These are phyloP conservation scores for Salix brachista DNA, from an alignment of 345 rosid genomes.

Conservation along the genomic window DNA sequence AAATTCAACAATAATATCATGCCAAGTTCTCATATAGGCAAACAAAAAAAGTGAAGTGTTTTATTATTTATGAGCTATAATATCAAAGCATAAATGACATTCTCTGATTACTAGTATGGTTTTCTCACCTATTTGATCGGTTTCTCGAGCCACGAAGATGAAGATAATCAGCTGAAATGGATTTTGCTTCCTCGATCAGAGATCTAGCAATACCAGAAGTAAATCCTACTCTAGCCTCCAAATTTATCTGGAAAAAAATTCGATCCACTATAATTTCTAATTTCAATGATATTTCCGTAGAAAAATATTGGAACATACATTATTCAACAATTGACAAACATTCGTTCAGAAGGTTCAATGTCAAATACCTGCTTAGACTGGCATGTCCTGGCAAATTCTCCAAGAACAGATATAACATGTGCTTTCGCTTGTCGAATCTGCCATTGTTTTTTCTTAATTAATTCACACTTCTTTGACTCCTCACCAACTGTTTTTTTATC, in stretches of 20 bases:
- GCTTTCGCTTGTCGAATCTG: constrained; percentile 72
- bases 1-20: too few relatives aligned
- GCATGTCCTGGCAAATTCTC: constrained; percentile 57
- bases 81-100: background rate
- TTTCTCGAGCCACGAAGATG: constrained; percentile 60
- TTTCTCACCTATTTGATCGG: constrained; percentile 35
- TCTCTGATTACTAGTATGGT: background rate
- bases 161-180: constrained; percentile 66
- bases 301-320: background rate
- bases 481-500: constrained; percentile 34
- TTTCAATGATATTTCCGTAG: background rate
- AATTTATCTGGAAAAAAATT: constrained; percentile 44
- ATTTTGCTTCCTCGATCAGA: constrained; percentile 64
- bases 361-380: constrained; percentile 50
- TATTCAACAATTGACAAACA: background rate
- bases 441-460: constrained; percentile 30
- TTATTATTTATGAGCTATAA: background rate
- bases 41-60: background rate
- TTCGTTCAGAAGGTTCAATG: background rate
- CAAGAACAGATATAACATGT: constrained; percentile 81
- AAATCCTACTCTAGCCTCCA: constrained; percentile 83
- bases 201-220: constrained; percentile 59
- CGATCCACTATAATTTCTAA: background rate
- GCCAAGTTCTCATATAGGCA: constrained; percentile 37
- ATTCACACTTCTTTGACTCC: constrained; percentile 43